These are phyloP conservation scores for Trichoderma breve DNA, from an alignment of 2,329 filamentous ascomycete genomes.

Conservation along the genomic window DNA sequence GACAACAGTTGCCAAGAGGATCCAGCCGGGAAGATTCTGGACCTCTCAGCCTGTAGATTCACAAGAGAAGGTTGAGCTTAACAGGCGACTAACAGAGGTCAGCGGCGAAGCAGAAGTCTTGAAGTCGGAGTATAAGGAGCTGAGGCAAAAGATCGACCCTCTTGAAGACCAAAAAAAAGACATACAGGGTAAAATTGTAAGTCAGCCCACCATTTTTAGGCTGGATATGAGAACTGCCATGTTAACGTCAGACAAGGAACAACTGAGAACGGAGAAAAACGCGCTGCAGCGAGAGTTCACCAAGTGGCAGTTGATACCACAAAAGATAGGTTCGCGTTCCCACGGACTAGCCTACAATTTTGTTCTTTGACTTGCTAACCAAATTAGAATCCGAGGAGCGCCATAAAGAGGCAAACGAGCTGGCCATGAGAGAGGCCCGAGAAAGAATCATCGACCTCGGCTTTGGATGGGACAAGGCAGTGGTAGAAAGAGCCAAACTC, in stretches of 20 bases:
- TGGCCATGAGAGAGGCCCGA: slow-evolving; percentile 34
- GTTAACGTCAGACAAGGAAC: slow-evolving; percentile 38
- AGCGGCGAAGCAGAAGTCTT: slow-evolving; percentile 36
- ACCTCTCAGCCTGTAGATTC: slow-evolving; percentile 73
- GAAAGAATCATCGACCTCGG: slow-evolving; percentile 48
- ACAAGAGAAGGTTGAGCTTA: slow-evolving; percentile 60
- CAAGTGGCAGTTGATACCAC: slow-evolving; percentile 64
- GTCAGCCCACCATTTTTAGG: slow-evolving; percentile 12
- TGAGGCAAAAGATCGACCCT: slow-evolving; percentile 40
- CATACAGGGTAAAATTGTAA: slow-evolving; percentile 40
- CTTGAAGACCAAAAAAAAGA: slow-evolving; percentile 44
- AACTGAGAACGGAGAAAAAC: slow-evolving; percentile 61
- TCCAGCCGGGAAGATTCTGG: slow-evolving; percentile 67
- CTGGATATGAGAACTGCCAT: not conserved
- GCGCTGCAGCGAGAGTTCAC: slow-evolving; percentile 64
- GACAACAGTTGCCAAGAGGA: slow-evolving; percentile 63
- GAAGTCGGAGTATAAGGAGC: slow-evolving; percentile 33
- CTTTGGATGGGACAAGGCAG: slow-evolving; percentile 53
- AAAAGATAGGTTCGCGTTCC: slow-evolving; percentile 61
- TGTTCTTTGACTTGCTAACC: slow-evolving; percentile 24
- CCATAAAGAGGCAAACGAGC: slow-evolving; percentile 31
- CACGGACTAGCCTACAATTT: not conserved
- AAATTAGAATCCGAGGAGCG: slow-evolving; percentile 38
- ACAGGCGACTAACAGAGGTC: slow-evolving; percentile 49
- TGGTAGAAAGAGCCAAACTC: slow-evolving; percentile 55